phyloP scores from a whole-genome alignment of 2,329 filamentous ascomycete genomes.

The Verticillium albo-atrum region DNA sequence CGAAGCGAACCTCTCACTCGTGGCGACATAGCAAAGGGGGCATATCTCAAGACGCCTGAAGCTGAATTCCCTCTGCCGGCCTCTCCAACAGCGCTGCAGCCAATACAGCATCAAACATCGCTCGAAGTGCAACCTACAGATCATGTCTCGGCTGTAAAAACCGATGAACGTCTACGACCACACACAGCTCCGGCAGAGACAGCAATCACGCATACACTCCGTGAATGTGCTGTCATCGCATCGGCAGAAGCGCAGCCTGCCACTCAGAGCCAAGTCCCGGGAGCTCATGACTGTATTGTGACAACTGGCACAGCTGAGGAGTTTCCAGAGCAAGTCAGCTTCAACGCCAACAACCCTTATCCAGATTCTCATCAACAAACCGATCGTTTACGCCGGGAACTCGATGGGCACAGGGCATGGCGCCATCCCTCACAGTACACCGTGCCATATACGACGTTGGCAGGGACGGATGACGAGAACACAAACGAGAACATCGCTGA shows the following conservation, averaged over 20 bases:
- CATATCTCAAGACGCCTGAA: neutral
- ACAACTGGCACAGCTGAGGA: no score
- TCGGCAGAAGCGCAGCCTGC: neutral
- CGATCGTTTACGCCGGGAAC: no score
- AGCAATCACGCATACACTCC: neutral
- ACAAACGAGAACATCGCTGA: constrained; percentile 21
- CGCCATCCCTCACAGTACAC: neutral
- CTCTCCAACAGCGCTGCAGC: neutral
- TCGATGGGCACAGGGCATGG: neutral
- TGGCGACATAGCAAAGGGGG: neutral
- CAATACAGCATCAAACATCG: neutral
- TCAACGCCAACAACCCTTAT: no score
- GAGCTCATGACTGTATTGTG: no score
- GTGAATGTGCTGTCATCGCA: neutral
- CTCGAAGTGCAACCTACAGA: neutral
- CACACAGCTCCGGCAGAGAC: neutral
- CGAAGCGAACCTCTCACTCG: neutral
- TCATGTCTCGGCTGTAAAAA: neutral
- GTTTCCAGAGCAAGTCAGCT: no score
- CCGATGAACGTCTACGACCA: neutral
- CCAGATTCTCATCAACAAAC: no score
- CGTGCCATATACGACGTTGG: neutral
- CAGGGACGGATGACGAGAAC: neutral
- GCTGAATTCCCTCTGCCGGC: neutral
- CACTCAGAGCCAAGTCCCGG: neutral